Base-by-base conservation (phyloP, 2,329 filamentous ascomycete genomes). In the Scytalidium sp. region DNA sequence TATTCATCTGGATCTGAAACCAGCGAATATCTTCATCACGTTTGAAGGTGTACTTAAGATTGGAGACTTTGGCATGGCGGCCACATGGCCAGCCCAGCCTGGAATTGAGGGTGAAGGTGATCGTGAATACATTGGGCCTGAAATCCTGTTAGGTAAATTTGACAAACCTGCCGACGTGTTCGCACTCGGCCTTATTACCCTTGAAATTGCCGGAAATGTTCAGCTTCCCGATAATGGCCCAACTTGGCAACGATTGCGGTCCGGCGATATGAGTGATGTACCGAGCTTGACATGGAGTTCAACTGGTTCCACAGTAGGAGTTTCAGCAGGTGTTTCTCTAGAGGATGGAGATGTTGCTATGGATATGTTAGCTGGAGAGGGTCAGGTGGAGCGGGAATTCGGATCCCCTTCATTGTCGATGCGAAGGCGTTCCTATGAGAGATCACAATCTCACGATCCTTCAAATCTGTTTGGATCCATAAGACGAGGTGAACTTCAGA, bases 141-240 rank as follows among this genome's bases (percentile, higher is more conserved):
- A 99, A 69, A 90, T 96, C 54, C 81, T 99, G 19, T 83, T 83
- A 63, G 93, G 92, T 40, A 82, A 85, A 55, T 94, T 88, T 59
- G 91, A 96, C 70, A 94, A 93, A 67, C 88, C 93, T 32, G 88
- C 91, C 29, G 94, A 99, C 68, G 81, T 99, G 45, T 99, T 97
- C 68, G 90, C 94, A 10, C 81, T 99, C 23, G 94, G 94, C 46
- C 81, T 97, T 60, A 96, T 97, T 68, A 88, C 96, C 67, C 83
- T 97, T 45, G 94, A 99, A 72, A 94, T 92, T 61, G 93, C 91
- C 21, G 91, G 88, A 55, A 99, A 99, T 63, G 91, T 96, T 45
- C 85, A 90, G 55, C 84, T 99, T 22, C 94, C 94, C 0, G 91
- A 97, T 64, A 96, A 97, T 58, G 94, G 94, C 42, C 80, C 85